These are phyloP conservation scores for Pleurotus cornucopiae DNA, from an alignment of 768 basidiomycete genomes.

Conservation along the genomic window DNA sequence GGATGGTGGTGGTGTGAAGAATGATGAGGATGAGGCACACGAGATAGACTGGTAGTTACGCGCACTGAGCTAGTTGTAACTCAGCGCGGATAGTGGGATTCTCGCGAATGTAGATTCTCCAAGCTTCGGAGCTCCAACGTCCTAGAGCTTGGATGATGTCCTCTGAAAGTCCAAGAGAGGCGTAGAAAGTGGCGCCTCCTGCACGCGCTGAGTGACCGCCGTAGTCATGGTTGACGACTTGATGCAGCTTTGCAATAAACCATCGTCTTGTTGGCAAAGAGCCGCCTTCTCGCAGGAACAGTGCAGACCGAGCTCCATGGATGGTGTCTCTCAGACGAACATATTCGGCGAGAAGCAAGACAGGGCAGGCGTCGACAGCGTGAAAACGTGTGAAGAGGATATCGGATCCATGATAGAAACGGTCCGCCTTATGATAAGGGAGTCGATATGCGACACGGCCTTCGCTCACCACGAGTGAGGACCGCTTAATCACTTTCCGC, in stretches of 20 bases:
- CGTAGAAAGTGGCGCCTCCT: constrained; percentile 34
- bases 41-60: too few species aligned
- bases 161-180: constrained; percentile 19
- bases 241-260: background rate
- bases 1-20: too few species aligned
- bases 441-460: constrained; percentile 18
- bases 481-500: constrained; percentile 21
- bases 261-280: background rate
- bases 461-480: constrained; percentile 14
- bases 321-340: background rate
- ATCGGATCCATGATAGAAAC: constrained; percentile 21
- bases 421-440: constrained; percentile 25
- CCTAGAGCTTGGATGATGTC: constrained; percentile 31
- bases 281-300: background rate
- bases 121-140: constrained; percentile 30
- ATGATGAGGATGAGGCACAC: too few species aligned
- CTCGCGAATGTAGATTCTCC: constrained; percentile 24
- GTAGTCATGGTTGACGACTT: background rate
- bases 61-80: background rate
- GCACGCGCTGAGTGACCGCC: constrained; percentile 35
- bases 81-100: constrained; percentile 15
- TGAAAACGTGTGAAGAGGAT: constrained; percentile 16
- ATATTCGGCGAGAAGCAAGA: background rate
- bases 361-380: background rate
- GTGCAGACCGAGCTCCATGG: background rate